A percentile compares a stretch with the other conserved stretches of the same genome.
These are phyloP conservation scores for Eucalyptus tenuipes DNA, from an alignment of 345 rosid genomes.

Conservation along the genomic window DNA sequence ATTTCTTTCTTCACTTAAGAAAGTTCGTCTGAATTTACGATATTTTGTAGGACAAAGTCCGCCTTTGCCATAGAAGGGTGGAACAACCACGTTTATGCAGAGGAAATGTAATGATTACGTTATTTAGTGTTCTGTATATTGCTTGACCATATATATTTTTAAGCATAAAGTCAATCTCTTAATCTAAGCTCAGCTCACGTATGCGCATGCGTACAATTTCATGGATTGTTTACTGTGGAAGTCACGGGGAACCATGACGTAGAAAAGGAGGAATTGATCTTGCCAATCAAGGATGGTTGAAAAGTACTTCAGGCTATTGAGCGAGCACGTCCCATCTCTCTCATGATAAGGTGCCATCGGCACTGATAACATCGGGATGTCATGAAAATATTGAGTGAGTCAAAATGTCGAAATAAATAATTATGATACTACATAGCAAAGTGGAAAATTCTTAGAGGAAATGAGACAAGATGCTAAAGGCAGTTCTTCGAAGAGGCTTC, in stretches of 20 bases:
- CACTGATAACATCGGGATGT: no score
- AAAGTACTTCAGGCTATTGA: no score
- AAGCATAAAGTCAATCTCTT: neutral
- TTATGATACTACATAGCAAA: no score
- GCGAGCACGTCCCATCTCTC: no score
- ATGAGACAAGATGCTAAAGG: no score
- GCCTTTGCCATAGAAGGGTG: neutral
- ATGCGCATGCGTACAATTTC: neutral
- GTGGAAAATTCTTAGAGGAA: no score
- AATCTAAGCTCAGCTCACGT: neutral
- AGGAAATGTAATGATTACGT: neutral
- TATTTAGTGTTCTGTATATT: neutral
- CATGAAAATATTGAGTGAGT: no score
- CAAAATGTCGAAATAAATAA: no score
- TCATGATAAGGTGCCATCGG: no score
- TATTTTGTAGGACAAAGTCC: neutral
- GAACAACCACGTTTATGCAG: neutral
- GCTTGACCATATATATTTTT: neutral
- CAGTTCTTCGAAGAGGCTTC: no score
- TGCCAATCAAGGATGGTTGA: no score
- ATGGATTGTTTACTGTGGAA: neutral
- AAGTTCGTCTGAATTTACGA: neutral
- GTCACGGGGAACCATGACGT: neutral
- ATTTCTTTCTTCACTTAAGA: neutral
- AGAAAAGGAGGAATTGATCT: neutral